phyloP scores from a whole-genome alignment of 2,329 filamentous ascomycete genomes.

The Teratosphaeria pseudoeucalypti region DNA sequence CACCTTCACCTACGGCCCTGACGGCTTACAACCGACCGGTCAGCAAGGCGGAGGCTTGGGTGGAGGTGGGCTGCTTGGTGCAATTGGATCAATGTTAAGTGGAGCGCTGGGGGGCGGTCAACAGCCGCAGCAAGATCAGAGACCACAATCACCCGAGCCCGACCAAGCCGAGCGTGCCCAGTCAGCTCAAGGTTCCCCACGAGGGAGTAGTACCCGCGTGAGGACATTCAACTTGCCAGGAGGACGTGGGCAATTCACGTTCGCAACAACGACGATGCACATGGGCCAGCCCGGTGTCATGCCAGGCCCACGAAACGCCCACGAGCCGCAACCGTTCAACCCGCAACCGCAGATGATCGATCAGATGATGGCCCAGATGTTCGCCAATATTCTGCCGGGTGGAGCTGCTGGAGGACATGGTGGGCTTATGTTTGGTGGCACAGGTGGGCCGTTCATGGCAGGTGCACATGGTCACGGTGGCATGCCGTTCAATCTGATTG shows the following conservation, averaged over 20 bases:
- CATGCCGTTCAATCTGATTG: constrained; percentile 9
- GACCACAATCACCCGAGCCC: constrained; percentile 7
- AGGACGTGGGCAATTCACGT: constrained; percentile 19
- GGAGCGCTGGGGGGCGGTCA: constrained; percentile 6
- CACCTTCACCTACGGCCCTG: constrained; percentile 4
- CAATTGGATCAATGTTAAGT: constrained; percentile 2
- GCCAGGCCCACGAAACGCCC: constrained; percentile 41
- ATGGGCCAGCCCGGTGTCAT: constrained; percentile 13
- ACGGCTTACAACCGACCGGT: constrained; percentile 10
- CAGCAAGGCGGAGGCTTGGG: constrained; percentile 29
- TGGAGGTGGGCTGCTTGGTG: constrained; percentile 12
- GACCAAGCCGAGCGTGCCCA: constrained; percentile 3
- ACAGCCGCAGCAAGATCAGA: constrained; percentile 9
- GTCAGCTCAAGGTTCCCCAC: constrained; percentile 7
- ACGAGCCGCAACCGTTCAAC: constrained; percentile 36
- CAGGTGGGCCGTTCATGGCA: constrained; percentile 4
- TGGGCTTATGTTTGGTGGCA: neutral
- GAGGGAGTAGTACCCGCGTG: constrained; percentile 7
- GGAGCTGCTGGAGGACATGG: constrained; percentile 1
- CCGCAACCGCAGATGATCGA: constrained; percentile 24
- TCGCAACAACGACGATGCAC: constrained; percentile 19
- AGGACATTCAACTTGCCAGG: constrained; percentile 11
- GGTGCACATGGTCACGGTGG: neutral
- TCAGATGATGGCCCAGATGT: constrained; percentile 23
- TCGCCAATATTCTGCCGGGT: constrained; percentile 19